Base-by-base conservation (phyloP, 768 basidiomycete species). In the Sistotremastrum niveocremeum region DNA sequence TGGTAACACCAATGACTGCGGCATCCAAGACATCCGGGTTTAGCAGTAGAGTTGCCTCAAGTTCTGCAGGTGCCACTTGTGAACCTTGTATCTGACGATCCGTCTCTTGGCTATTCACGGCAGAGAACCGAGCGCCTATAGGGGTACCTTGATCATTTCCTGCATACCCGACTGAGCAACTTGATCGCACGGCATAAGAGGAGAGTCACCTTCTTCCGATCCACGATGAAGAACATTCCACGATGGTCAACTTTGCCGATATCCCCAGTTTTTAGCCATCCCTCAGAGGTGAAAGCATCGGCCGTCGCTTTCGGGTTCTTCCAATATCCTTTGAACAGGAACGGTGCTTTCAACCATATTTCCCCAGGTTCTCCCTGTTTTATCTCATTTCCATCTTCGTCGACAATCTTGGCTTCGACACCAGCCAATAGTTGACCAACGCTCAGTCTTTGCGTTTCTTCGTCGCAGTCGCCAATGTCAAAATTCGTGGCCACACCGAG, bases 181-280 rank as follows among this genome's bases (percentile, higher is more conserved):
- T 20, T 20, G 20, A 20, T 20, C 20, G 20, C 20, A 20, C 20
- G 20, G 20, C 20, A 20, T 20, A 20, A 20, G 20, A 20, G 20
- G 20, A 20, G 20, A 20, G 20, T 20, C 20, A 20, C 20, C 20
- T 20, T 20, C 20, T 20, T 20, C 20, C 20, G 20, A 20, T 20
- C 20, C 20, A 20, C 20, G 20, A 20, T 20, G 20, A 72, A 87
- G 55, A 85, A 76, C 47, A 74, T 70, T 1, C 76, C 77, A 4
- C 77, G 64, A 49, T 67, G 65, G 50, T 82, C 73, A 4, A 76
- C 73, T 36, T 69, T 62, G 56, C 86, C 80, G 45, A 69, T 65
- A 58, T 89, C 85, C 3, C 86, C 86, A 0, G 83, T 87, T 45
- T 65, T 68, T 29, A 89, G 52, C 86, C 86, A 89, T n/a, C 84